A percentile compares a stretch with the other conserved stretches of the same genome.
Conservation (phyloP, 2,329 filamentous ascomycete genomes). For the Cercospora nicotianae region DNA sequence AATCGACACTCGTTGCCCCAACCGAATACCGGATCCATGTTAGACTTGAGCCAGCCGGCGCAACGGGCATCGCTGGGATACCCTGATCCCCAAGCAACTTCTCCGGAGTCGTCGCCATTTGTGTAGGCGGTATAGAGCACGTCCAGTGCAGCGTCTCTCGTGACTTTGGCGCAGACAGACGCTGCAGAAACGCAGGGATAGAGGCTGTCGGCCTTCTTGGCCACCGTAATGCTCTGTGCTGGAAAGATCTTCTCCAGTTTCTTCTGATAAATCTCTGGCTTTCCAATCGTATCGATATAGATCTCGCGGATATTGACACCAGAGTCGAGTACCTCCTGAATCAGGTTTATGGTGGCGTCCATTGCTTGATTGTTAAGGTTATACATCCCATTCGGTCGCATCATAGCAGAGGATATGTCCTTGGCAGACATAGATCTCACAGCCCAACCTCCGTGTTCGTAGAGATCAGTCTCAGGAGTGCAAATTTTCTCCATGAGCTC, state of each 20-base stretch:
- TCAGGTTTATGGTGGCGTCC: constrained; percentile 84
- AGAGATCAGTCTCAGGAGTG: constrained; percentile 59
- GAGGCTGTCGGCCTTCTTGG: constrained; percentile 80
- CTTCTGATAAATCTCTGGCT: constrained; percentile 77
- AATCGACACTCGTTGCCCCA: constrained; percentile 94
- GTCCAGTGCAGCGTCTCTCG: constrained; percentile 84
- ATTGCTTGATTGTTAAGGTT: constrained; percentile 96
- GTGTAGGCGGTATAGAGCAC: constrained; percentile 64
- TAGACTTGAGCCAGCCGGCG: constrained; percentile 74
- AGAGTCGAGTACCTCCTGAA: constrained; percentile 70
- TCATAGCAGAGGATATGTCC: constrained; percentile 78
- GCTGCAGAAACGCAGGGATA: constrained; percentile 93
- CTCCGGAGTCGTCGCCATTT: constrained; percentile 36
- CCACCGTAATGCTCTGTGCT: constrained; percentile 54
- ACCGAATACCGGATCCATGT: constrained; percentile 91
- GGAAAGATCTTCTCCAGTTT: constrained; percentile 84
- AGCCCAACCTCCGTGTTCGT: constrained; percentile 76
- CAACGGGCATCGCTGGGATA: constrained; percentile 88
- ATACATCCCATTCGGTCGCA: constrained; percentile 64
- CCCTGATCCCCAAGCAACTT: constrained; percentile 74
- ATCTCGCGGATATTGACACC: constrained; percentile 85
- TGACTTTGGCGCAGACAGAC: constrained; percentile 94
- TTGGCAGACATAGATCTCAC: constrained; percentile 76
- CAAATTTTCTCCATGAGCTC: constrained; percentile 71
- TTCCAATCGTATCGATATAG: constrained; percentile 93